These are phyloP conservation scores for Candida fluviatilis DNA, from an alignment of 805 yeast species.

Conservation along the genomic window DNA sequence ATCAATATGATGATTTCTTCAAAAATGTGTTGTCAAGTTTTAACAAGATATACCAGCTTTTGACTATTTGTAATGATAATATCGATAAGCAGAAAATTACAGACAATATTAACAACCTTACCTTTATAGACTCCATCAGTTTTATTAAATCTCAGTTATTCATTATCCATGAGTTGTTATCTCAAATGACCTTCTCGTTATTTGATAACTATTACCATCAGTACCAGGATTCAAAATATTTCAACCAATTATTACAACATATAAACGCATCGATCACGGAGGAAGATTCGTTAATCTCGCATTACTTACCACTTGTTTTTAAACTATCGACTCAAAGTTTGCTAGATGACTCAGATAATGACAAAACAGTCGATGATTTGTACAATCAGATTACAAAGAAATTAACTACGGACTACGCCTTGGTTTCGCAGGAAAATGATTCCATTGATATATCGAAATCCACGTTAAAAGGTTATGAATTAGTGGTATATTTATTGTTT, in stretches of 20 bases:
- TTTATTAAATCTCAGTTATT: constrained; percentile 62
- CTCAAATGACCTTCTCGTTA: constrained; percentile 58
- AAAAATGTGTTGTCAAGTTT: constrained; percentile 52
- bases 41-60: constrained; percentile 50
- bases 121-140: constrained; percentile 35
- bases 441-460: constrained; percentile 31
- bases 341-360: constrained; percentile 21
- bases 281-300: constrained; percentile 61
- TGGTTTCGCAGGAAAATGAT: constrained; percentile 13
- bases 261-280: constrained; percentile 43
- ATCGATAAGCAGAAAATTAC: constrained; percentile 45
- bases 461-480: constrained; percentile 30
- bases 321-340: constrained; percentile 39
- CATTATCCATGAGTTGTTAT: constrained; percentile 65
- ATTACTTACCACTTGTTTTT: constrained; percentile 60
- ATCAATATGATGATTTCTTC: constrained; percentile 19
- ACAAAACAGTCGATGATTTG: constrained; percentile 22
- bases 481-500: constrained; percentile 46
- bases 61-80: constrained; percentile 50
- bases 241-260: constrained; percentile 40
- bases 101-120: constrained; percentile 46
- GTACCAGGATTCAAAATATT: constrained; percentile 26
- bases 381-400: constrained; percentile 34
- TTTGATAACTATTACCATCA: constrained; percentile 32
- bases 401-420: constrained; percentile 21